Evolutionary conservation across 306 rosid genomes (phyloP).

Genomic region (Ochetophila trinervis): DNA sequence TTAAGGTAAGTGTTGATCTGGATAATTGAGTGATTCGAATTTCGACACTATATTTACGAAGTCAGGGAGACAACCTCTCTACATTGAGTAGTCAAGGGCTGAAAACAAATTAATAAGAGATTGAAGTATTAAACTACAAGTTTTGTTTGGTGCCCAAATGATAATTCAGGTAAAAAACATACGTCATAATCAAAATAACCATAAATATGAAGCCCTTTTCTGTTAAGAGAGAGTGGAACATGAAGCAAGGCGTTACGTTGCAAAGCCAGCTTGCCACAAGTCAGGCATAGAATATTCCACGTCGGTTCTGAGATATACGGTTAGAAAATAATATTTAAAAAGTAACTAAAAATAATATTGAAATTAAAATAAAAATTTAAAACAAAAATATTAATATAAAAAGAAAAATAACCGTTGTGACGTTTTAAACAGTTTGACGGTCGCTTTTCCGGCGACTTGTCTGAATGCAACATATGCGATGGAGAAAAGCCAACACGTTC

Average conservation of each 20-base stretch:
- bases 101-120: no score
- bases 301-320: conserved; percentile 5
- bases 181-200: no score
- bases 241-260: no score
- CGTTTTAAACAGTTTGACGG: conserved; percentile 10
- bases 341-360: not conserved
- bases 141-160: no score
- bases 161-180: no score
- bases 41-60: no score
- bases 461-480: not conserved
- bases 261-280: conserved; percentile 3
- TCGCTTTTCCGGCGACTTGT: not conserved
- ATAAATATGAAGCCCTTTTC: not conserved
- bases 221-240: not conserved
- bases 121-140: no score
- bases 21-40: no score
- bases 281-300: conserved; percentile 14
- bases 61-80: no score
- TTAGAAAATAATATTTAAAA: not conserved
- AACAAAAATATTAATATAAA: not conserved
- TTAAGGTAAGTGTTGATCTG: no score
- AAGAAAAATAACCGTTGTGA: not conserved
- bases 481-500: not conserved
- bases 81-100: no score
- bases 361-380: not conserved